phyloP scores from a whole-genome alignment of 257 asterid genomes.

The Rehmannia glutinosa region DNA sequence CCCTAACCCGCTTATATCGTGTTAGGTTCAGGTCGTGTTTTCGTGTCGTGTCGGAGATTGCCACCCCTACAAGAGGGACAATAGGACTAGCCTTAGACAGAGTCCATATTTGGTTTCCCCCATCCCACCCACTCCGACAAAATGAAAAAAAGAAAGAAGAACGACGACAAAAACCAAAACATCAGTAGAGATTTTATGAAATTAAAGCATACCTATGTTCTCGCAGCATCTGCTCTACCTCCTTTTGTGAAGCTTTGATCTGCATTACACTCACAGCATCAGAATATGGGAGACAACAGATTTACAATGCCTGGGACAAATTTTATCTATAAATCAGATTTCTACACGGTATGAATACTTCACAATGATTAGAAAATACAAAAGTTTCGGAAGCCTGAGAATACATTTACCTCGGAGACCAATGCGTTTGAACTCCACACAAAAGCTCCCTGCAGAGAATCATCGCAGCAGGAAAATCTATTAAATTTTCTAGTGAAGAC shows the following conservation, averaged over 20 bases:
- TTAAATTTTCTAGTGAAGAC: no score
- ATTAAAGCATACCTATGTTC: constrained; percentile 60
- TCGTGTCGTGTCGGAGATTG: no score
- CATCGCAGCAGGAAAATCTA: not conserved
- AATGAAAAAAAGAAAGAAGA: no score
- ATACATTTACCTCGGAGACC: constrained; percentile 78
- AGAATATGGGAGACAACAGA: constrained; percentile 22
- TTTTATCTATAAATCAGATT: not conserved
- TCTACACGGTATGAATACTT: not conserved
- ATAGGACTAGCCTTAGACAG: no score
- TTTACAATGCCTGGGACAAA: constrained; percentile 12
- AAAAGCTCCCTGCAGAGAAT: constrained; percentile 71
- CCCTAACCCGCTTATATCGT: no score
- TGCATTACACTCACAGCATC: constrained; percentile 44
- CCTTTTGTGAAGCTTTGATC: constrained; percentile 92
- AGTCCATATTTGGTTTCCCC: no score
- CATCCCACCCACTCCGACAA: no score
- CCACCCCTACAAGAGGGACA: no score
- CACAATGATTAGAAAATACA: not conserved
- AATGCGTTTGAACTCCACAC: constrained; percentile 96
- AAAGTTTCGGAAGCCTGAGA: not conserved
- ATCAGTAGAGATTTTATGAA: not conserved
- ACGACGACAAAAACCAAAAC: not conserved
- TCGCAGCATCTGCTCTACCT: constrained; percentile 71
- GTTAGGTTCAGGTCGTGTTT: no score